Evolutionary conservation across 106 monocot species (phyloP).

Genomic region (Dendrobium officinale): DNA sequence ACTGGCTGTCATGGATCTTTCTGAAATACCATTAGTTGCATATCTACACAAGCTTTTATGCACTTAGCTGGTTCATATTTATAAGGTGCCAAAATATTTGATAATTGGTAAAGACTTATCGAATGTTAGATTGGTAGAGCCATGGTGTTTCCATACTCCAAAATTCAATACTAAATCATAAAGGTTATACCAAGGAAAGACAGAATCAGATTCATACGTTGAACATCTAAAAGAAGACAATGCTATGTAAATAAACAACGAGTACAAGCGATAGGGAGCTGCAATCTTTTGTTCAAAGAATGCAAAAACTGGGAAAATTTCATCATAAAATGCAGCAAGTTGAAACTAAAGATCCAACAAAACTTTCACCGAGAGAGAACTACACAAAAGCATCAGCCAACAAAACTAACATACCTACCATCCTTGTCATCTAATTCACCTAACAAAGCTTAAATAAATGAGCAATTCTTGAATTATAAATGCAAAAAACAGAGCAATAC

Average conservation of each 20-base stretch:
- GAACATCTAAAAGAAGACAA: neutral
- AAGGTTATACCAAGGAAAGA: neutral
- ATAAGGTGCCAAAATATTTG: neutral
- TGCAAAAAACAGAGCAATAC: neutral
- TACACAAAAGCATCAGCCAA: neutral
- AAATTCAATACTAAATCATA: neutral
- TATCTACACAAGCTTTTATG: neutral
- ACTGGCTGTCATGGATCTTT: neutral
- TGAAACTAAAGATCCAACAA: neutral
- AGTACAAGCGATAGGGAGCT: neutral
- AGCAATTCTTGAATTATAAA: neutral
- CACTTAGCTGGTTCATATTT: neutral
- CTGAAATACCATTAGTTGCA: neutral
- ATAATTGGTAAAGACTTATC: neutral
- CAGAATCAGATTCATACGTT: neutral
- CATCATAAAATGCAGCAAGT: neutral
- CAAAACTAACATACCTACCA: neutral
- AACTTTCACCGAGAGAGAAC: neutral
- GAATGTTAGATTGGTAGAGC: neutral
- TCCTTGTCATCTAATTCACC: neutral
- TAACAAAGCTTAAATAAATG: constrained; percentile 2
- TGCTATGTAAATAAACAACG: neutral
- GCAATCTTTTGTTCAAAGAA: neutral
- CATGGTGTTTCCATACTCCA: neutral
- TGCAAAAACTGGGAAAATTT: neutral